phyloP scores from a whole-genome alignment of 306 rosid genomes.

The Clitoria ternatea region DNA sequence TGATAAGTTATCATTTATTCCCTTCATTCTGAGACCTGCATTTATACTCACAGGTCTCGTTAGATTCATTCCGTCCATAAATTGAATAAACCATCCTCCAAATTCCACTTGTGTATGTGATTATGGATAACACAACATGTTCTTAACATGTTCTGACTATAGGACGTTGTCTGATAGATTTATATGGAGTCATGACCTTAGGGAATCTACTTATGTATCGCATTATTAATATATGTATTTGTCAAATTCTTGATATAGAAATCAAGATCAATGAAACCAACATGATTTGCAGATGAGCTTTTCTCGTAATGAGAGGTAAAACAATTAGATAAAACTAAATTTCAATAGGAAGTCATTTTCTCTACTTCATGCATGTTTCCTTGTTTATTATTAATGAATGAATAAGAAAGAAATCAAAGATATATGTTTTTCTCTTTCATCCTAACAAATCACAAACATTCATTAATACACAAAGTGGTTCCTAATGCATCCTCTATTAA shows the following conservation, averaged over 20 bases:
- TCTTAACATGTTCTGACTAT: too few relatives aligned
- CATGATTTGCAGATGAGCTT: not conserved
- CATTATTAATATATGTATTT: not conserved
- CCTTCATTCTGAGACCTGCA: too few relatives aligned
- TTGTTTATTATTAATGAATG: not conserved
- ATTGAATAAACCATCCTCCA: too few relatives aligned
- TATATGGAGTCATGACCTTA: too few relatives aligned
- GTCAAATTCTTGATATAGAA: not conserved
- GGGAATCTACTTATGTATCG: not conserved
- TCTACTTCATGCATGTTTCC: not conserved
- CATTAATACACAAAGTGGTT: not conserved
- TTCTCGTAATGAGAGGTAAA: not conserved
- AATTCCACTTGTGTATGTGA: too few relatives aligned
- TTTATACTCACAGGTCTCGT: too few relatives aligned
- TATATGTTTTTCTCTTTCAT: not conserved
- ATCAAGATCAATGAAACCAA: conserved; percentile 1
- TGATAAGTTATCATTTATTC: too few relatives aligned
- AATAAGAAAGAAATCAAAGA: not conserved
- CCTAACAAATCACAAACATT: not conserved
- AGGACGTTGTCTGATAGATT: too few relatives aligned
- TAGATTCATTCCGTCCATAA: too few relatives aligned
- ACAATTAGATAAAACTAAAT: not conserved
- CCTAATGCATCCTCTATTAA: not conserved
- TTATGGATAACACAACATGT: too few relatives aligned
- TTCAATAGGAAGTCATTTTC: not conserved